phyloP scores from a whole-genome alignment of 306 rosid genomes.

The Trifolium fragiferum region DNA sequence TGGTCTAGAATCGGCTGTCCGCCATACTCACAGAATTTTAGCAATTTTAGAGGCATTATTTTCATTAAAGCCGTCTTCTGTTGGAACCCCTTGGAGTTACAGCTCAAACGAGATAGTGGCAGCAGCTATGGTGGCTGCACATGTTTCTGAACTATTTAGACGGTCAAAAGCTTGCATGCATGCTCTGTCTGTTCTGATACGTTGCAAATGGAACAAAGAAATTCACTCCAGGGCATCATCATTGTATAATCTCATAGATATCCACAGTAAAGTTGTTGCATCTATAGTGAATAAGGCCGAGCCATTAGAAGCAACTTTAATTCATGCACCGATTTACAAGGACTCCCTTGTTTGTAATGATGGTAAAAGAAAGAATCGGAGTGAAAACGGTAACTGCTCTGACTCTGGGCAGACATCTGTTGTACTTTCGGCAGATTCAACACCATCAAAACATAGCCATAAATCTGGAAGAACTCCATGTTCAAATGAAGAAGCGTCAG shows the following conservation, averaged over 20 bases:
- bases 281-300: constrained; percentile 89
- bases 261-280: constrained; percentile 92
- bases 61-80: constrained; percentile 88
- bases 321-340: constrained; percentile 65
- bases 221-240: constrained; percentile 88
- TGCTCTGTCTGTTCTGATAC: constrained; percentile 85
- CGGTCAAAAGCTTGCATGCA: constrained; percentile 97
- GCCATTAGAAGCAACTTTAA: constrained; percentile 84
- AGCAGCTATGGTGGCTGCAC: constrained; percentile 99
- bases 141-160: constrained; percentile 91
- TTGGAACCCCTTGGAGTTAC: constrained; percentile 98
- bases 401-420: constrained; percentile 60
- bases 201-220: constrained; percentile 93
- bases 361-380: constrained; percentile 57
- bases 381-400: constrained; percentile 55
- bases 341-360: constrained; percentile 50
- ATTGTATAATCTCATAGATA: constrained; percentile 86
- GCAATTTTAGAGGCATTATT: constrained; percentile 91
- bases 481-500: constrained; percentile 62
- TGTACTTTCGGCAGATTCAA: constrained; percentile 42
- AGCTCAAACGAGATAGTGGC: constrained; percentile 98
- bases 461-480: constrained; percentile 49
- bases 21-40: constrained; percentile 90
- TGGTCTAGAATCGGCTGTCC: constrained; percentile 78
- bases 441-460: constrained; percentile 49